phyloP scores from a whole-genome alignment of 805 yeast genomes.

The Tetrapisispora iriomotensis region DNA sequence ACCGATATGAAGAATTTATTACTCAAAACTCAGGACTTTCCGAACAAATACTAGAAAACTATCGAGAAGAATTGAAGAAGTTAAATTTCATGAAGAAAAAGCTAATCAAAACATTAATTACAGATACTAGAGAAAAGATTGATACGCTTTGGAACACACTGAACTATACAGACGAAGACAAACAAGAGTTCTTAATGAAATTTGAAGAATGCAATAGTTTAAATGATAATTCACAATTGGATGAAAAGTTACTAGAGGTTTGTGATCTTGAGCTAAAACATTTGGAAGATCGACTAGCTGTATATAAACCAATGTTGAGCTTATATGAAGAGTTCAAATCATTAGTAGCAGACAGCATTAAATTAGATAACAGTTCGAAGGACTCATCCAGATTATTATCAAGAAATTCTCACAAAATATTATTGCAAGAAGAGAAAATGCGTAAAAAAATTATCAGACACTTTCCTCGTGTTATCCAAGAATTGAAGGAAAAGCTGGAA shows the following conservation, averaged over 20 bases:
- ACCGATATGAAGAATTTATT: conserved; percentile 34
- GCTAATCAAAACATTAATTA: conserved; percentile 58
- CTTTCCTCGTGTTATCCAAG: conserved; percentile 53
- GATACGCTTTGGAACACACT: conserved; percentile 52
- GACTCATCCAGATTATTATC: conserved; percentile 73
- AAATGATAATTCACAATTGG: conserved; percentile 29
- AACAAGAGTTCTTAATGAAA: conserved; percentile 36
- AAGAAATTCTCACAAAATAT: conserved; percentile 66
- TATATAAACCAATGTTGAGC: conserved; percentile 45
- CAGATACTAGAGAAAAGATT: conserved; percentile 50
- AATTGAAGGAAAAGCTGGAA: conserved; percentile 38
- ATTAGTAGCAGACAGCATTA: conserved; percentile 48
- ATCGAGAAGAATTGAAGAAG: conserved; percentile 46
- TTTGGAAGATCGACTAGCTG: conserved; percentile 41
- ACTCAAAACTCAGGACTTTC: conserved; percentile 38
- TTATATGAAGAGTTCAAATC: conserved; percentile 47
- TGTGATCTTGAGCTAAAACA: conserved; percentile 55
- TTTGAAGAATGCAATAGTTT: conserved; percentile 9
- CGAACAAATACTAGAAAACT: conserved; percentile 37
- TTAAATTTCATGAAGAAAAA: conserved; percentile 51
- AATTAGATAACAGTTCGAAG: conserved; percentile 58
- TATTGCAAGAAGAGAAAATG: conserved; percentile 69
- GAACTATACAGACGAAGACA: conserved; percentile 46
- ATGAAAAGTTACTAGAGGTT: conserved; percentile 49
- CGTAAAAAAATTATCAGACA: conserved; percentile 58